Percentiles rank a stretch among this genome's conserved stretches.
phyloP scores from a whole-genome alignment of 345 rosid genomes.

The Rhizophora mangle region DNA sequence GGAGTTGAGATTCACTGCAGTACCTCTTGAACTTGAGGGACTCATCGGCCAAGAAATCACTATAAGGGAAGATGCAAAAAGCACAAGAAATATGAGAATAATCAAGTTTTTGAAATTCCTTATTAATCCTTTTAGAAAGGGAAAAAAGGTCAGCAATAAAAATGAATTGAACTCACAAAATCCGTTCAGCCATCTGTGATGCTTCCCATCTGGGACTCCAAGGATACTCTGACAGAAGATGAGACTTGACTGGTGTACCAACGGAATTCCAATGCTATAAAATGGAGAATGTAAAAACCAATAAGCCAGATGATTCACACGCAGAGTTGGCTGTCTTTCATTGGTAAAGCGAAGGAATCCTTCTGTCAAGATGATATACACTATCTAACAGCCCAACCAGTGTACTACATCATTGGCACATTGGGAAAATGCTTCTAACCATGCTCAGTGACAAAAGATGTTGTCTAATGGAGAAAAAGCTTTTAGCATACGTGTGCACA shows the following conservation, averaged over 20 bases:
- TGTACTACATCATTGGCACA: no score
- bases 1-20: slow-evolving; percentile 69
- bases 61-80: slow-evolving; percentile 18
- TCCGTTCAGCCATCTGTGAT: slow-evolving; percentile 73
- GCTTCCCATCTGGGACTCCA: slow-evolving; percentile 99
- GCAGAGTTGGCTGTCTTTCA: no score
- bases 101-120: not conserved
- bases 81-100: not conserved
- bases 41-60: slow-evolving; percentile 74
- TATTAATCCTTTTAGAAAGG: not conserved
- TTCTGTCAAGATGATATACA: no score
- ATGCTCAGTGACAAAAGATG: no score
- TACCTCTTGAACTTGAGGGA: slow-evolving; percentile 68
- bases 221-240: slow-evolving; percentile 61
- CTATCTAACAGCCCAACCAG: no score
- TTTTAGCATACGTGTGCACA: no score
- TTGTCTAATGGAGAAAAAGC: no score
- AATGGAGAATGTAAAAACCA: not conserved
- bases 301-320: not conserved
- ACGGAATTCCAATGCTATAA: slow-evolving; percentile 60
- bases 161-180: slow-evolving; percentile 47
- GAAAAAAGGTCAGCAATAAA: not conserved
- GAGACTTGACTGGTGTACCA: slow-evolving; percentile 60
- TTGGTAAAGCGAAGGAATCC: no score
- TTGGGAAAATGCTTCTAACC: no score